A percentile compares a stretch with the other conserved stretches of the same genome.
These are phyloP conservation scores for Wallacemonas rigidus DNA, from an alignment of 208 protist genomes.

Conservation along the genomic window DNA sequence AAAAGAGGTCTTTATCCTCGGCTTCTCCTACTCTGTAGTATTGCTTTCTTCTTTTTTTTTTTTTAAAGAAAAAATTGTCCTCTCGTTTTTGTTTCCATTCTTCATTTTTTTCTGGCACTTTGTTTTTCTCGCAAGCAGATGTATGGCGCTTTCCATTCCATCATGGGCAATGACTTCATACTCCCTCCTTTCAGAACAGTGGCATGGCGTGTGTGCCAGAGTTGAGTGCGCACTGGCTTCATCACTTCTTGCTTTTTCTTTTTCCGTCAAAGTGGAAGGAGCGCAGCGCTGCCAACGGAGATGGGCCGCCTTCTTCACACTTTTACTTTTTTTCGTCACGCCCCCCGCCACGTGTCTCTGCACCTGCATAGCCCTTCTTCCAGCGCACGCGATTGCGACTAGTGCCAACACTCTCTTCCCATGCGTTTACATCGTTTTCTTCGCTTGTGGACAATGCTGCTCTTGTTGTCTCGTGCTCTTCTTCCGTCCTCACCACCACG, in stretches of 20 bases:
- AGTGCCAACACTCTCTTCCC: constrained; percentile 5
- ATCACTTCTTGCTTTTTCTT: not conserved
- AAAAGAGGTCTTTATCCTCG: not conserved
- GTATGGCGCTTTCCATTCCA: no score
- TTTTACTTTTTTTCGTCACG: not conserved
- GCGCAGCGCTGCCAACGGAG: not conserved
- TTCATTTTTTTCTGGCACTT: not conserved
- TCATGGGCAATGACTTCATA: not conserved
- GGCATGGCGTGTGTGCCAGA: not conserved
- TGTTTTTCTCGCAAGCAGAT: constrained; percentile 5
- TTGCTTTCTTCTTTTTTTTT: constrained; percentile 15
- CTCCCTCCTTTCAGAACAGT: not conserved
- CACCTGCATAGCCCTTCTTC: not conserved
- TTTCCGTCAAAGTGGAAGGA: not conserved
- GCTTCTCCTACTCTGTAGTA: not conserved
- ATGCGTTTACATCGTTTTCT: not conserved
- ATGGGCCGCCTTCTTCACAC: not conserved
- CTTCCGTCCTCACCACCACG: no score
- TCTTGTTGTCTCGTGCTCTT: no score
- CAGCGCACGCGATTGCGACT: not conserved
- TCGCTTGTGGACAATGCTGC: not conserved
- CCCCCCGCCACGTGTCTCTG: not conserved
- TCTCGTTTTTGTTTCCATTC: constrained; percentile 15
- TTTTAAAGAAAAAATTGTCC: not conserved
- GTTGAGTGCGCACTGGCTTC: not conserved